Evolutionary conservation across 2,329 filamentous ascomycete species (phyloP).

Genomic region (Claviceps quebecensis): DNA sequence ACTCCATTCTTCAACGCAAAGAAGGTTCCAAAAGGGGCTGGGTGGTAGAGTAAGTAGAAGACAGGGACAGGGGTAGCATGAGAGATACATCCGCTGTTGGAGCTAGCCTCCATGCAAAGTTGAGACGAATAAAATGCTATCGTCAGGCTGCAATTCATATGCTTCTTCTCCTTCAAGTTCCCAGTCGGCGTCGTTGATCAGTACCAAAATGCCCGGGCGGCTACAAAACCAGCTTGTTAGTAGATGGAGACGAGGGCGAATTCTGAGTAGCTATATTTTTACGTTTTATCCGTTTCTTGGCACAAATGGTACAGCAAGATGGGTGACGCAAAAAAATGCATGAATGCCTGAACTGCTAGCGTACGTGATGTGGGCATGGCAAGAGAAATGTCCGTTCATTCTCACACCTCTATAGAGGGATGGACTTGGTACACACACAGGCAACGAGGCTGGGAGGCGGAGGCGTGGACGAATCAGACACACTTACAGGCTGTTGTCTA

Average conservation of each 20-base stretch:
- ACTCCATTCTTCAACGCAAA: neutral
- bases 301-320: neutral
- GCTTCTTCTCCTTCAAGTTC: conserved; percentile 89
- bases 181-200: conserved; percentile 98
- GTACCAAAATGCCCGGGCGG: conserved; percentile 83
- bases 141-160: conserved; percentile 68
- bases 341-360: neutral
- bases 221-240: conserved; percentile 31
- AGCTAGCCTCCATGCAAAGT: conserved; percentile 80
- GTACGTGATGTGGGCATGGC: neutral
- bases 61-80: neutral
- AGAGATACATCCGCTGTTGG: conserved; percentile 1
- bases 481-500: conserved; percentile 76
- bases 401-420: neutral
- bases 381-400: neutral
- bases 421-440: neutral
- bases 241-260: neutral
- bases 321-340: no score
- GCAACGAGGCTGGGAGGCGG: neutral
- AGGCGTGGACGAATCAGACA: conserved; percentile 4
- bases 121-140: conserved; percentile 91
- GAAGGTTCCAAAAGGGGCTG: neutral
- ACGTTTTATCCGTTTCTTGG: neutral
- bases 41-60: neutral
- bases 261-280: neutral